Conservation (phyloP, 345 rosid species). For the Ailanthus altissimus region DNA sequence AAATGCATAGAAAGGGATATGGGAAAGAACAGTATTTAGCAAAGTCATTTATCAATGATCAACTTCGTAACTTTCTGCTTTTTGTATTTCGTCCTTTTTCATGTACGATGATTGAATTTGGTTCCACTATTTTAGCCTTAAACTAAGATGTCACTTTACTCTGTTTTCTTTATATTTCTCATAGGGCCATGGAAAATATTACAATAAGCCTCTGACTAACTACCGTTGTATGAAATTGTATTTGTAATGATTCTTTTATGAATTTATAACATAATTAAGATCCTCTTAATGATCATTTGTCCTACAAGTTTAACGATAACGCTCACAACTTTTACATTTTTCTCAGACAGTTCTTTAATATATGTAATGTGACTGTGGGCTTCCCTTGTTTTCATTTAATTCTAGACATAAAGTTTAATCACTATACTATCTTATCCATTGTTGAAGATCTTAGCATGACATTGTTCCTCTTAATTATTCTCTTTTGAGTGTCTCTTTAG, state of each 20-base stretch:
- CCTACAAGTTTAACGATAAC: background rate
- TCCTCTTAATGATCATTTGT: background rate
- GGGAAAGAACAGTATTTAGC: conserved; percentile 65
- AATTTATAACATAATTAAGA: background rate
- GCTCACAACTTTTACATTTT: background rate
- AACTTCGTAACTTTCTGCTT: conserved; percentile 56
- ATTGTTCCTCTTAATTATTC: conserved; percentile 9
- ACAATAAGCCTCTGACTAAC: background rate
- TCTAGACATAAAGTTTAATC: background rate
- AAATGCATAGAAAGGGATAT: conserved; percentile 72
- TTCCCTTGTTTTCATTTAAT: background rate
- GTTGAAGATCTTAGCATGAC: background rate
- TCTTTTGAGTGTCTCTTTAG: conserved; percentile 36
- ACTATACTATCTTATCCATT: background rate
- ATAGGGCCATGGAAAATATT: background rate
- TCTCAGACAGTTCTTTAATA: no score
- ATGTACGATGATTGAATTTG: background rate
- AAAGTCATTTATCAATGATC: conserved; percentile 55
- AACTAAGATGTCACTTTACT: conserved; percentile 1
- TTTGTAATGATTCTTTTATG: background rate
- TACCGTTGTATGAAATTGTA: background rate
- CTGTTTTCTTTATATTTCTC: background rate
- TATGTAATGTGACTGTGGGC: background rate
- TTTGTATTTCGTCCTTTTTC: conserved; percentile 18
- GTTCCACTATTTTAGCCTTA: background rate